A percentile compares a stretch with the other conserved stretches of the same genome.
phyloP scores from a whole-genome alignment of 768 basidiomycete species.

The Termitomyces sp. region DNA sequence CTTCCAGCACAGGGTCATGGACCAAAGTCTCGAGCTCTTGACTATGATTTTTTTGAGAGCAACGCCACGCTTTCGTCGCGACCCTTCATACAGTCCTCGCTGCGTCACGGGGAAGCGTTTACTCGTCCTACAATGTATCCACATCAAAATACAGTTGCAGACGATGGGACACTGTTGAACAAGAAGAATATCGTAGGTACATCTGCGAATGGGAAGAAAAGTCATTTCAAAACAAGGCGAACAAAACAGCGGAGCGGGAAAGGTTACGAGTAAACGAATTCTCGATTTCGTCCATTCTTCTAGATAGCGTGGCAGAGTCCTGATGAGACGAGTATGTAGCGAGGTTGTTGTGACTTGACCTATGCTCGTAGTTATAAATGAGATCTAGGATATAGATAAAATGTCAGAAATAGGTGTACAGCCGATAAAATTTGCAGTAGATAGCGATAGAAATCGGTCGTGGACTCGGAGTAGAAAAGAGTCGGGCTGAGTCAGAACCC shows the following conservation, averaged over 20 bases:
- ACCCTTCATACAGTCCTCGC: slow-evolving; percentile 63
- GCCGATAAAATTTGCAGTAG: too few species aligned
- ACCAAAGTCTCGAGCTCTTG: slow-evolving; percentile 68
- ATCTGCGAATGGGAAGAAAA: slow-evolving; percentile 67
- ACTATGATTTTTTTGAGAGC: slow-evolving; percentile 79
- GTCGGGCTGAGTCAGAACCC: too few species aligned
- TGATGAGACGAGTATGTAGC: too few species aligned
- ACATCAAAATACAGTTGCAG: slow-evolving; percentile 77
- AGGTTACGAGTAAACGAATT: slow-evolving; percentile 69
- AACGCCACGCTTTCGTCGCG: slow-evolving; percentile 49
- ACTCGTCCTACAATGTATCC: slow-evolving; percentile 70
- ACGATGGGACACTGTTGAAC: slow-evolving; percentile 71
- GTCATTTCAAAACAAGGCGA: slow-evolving; percentile 78
- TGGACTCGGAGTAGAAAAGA: too few species aligned
- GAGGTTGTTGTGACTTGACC: too few species aligned
- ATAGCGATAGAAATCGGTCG: too few species aligned
- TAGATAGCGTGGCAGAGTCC: not conserved
- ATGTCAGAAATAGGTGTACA: too few species aligned
- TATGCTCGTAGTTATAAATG: too few species aligned
- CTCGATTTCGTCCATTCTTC: not conserved
- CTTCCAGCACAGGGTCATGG: slow-evolving; percentile 31
- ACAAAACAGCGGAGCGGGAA: slow-evolving; percentile 90
- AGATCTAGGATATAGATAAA: too few species aligned
- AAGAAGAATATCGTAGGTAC: slow-evolving; percentile 40
- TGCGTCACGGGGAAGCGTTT: slow-evolving; percentile 56